Base-by-base conservation (phyloP, 2,329 filamentous ascomycete genomes). In the Phialocephala sp. region DNA sequence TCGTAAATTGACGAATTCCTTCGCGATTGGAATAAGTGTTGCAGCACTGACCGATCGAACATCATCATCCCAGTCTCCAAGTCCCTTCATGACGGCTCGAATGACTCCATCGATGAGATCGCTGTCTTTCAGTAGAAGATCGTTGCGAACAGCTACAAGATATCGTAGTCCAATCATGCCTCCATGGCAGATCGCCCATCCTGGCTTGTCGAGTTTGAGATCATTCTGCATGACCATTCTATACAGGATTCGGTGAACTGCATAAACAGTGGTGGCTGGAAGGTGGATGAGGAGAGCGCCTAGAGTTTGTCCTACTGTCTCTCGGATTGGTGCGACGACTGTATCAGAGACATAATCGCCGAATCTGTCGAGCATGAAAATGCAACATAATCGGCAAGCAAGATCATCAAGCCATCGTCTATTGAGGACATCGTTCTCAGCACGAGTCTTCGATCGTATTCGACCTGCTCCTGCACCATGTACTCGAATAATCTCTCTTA, bases 321-420 rank as follows among this genome's bases (percentile, higher is more conserved):
- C 95, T 70, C 95, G 86, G 69, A 99, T 97, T 0, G 95, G 95
- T 0, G 95, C 95, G 47, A 99, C 93, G 0, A 96, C 97, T 61
- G 93, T 99, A 77, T 99, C 95, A 5, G 94, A 97, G 66, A 96
- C 95, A 80, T 97, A 99, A 76, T 99, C 95, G 64, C 94, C 96
- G 76, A 99, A 99, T 61, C 94, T 89, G 79, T 99, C 95, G 18
- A 99, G 88, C 89, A 99, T 97, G 73, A 99, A 90, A 60, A 99
- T 94, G 76, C 92, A 97, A 78, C 94, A 94, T 58, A 99, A 85
- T 32, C 95, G 91, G 74, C 94, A 97, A n/a, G 94, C 93, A 60
- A 99, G 84, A 75, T 99, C 94, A 75, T 98, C 92, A 22, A 99
- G 86, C 93, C 93, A 99, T 75, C 84, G 86, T 67, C 90, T 87